Conservation (phyloP, 2,329 filamentous ascomycete species). For the Neopestalotiopsis rosae region DNA sequence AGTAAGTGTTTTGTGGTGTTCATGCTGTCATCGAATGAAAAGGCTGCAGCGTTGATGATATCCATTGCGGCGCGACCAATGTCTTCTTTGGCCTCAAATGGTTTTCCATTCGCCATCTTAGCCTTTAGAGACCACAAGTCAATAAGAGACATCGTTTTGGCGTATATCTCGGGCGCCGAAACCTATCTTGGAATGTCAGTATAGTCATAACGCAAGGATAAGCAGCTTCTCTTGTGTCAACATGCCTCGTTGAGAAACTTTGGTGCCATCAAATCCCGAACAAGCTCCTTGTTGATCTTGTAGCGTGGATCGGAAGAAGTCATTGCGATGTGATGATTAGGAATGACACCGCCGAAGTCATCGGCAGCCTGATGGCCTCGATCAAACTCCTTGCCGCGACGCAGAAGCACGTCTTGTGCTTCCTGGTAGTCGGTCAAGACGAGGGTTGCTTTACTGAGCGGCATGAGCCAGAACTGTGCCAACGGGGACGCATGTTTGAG, state of each 20-base stretch:
- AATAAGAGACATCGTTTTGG: conserved; percentile 35
- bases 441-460: conserved; percentile 36
- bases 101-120: conserved; percentile 30
- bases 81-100: conserved; percentile 39
- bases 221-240: not conserved
- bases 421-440: conserved; percentile 40
- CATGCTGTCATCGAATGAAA: conserved; percentile 31
- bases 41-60: conserved; percentile 41
- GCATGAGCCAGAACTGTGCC: conserved; percentile 40
- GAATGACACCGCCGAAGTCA: conserved; percentile 26
- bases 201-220: not conserved
- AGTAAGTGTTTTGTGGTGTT: conserved; percentile 24
- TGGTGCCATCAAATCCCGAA: conserved; percentile 43
- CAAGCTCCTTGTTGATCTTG: conserved; percentile 38
- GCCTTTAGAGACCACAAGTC: conserved; percentile 41
- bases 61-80: conserved; percentile 40
- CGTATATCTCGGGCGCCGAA: conserved; percentile 41
- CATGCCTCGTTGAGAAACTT: conserved; percentile 36
- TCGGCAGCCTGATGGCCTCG: conserved; percentile 28
- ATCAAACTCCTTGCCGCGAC: conserved; percentile 40
- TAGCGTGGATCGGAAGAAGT: conserved; percentile 36
- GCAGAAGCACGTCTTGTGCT: conserved; percentile 38
- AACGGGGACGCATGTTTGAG: conserved; percentile 30
- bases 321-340: conserved; percentile 41
- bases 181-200: conserved; percentile 27